Evolutionary conservation across 768 basidiomycete genomes (phyloP).

Genomic region (Hygrophorus pudorinus): DNA sequence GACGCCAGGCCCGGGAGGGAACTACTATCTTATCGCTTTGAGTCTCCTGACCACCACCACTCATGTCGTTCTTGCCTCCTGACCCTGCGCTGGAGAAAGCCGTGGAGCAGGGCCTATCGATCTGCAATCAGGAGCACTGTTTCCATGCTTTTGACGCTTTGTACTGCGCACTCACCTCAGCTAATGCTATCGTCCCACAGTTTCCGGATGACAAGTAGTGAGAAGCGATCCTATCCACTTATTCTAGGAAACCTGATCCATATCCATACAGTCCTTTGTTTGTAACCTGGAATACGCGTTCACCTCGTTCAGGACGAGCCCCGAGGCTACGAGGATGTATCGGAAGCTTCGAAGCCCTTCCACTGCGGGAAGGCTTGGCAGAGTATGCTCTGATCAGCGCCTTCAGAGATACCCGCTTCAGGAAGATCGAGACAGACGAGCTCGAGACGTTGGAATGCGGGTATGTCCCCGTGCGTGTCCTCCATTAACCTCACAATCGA

Average conservation of each 20-base stretch:
- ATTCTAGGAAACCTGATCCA: not conserved
- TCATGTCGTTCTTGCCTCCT: conserved; percentile 50
- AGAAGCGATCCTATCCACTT: conserved; percentile 14
- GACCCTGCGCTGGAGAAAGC: conserved; percentile 32
- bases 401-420: conserved; percentile 81
- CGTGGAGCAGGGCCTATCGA: conserved; percentile 28
- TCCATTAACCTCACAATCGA: conserved; percentile 2
- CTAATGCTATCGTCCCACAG: conserved; percentile 45
- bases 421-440: conserved; percentile 67
- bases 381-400: conserved; percentile 93
- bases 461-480: conserved; percentile 36
- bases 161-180: conserved; percentile 60
- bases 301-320: conserved; percentile 46
- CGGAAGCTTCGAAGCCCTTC: conserved; percentile 77
- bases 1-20: too few species aligned
- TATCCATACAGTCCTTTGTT: conserved; percentile 65
- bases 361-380: conserved; percentile 64
- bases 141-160: conserved; percentile 76
- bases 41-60: conserved; percentile 11
- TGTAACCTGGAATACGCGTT: conserved; percentile 88
- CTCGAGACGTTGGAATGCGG: conserved; percentile 76
- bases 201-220: conserved; percentile 77
- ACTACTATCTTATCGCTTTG: not conserved
- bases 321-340: conserved; percentile 85
- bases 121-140: conserved; percentile 67